Conservation (phyloP, 2,329 filamentous ascomycete genomes). For the Pestalotiopsis sp. region DNA sequence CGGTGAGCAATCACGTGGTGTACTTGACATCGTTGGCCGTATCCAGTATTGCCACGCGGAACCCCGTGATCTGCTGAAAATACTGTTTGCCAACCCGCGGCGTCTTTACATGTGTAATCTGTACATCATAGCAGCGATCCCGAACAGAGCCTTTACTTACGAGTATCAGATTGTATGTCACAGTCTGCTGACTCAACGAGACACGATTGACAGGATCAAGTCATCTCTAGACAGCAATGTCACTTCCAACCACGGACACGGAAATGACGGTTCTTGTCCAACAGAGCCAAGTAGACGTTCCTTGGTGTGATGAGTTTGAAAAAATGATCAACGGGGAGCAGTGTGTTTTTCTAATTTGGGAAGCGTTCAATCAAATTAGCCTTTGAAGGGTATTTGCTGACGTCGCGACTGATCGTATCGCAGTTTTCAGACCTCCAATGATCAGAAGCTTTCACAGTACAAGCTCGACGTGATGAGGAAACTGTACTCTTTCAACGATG, state of each 20-base stretch:
- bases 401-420: no score
- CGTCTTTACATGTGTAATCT: no score
- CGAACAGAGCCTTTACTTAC: no score
- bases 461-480: not conserved
- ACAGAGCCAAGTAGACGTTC: constrained; percentile 48
- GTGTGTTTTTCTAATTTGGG: constrained; percentile 36
- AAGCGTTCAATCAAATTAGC: not conserved
- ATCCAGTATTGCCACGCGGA: no score
- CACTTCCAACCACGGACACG: constrained; percentile 26
- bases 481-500: not conserved
- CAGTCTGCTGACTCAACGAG: no score
- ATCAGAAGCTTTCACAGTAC: not conserved
- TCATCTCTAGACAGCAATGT: not conserved
- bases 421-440: not conserved
- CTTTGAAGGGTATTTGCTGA: not conserved
- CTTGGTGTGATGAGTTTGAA: constrained; percentile 63
- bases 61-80: no score
- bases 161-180: no score
- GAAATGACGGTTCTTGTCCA: constrained; percentile 47
- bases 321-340: constrained; percentile 67
- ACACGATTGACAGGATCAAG: no score
- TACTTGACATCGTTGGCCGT: not conserved
- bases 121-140: no score
- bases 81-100: no score
- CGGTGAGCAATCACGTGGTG: not conserved